Conservation (phyloP, 148 eudicot genomes). For the Chenopodium formosanum region DNA sequence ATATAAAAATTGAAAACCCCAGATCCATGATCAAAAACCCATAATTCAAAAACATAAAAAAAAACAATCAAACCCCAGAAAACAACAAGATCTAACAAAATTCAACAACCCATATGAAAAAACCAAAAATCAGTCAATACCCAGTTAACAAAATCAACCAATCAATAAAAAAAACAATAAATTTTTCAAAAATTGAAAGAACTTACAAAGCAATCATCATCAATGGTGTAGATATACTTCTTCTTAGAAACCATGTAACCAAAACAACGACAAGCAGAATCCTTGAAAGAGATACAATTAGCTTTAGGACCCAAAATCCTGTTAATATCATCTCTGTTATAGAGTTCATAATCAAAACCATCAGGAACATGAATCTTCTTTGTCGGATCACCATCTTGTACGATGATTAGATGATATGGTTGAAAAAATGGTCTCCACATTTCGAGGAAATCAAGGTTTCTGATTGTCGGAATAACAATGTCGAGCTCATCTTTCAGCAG, state of each 20-base stretch:
- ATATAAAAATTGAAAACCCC: neutral
- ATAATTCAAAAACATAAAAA: too few relatives aligned
- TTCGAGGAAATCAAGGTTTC: constrained; percentile 64
- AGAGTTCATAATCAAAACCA: constrained; percentile 63
- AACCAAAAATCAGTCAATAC: neutral
- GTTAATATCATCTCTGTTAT: constrained; percentile 55
- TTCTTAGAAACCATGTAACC: constrained; percentile 68
- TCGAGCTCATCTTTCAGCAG: constrained; percentile 55
- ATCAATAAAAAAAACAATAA: neutral
- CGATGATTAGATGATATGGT: constrained; percentile 56
- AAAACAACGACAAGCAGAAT: constrained; percentile 64
- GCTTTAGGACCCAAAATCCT: constrained; percentile 59
- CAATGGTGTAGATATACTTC: constrained; percentile 68
- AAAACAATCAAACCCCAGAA: neutral
- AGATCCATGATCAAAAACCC: constrained; percentile 6
- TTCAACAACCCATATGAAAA: neutral
- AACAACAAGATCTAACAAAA: constrained; percentile 10
- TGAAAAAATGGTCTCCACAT: constrained; percentile 64
- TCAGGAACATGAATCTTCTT: constrained; percentile 48
- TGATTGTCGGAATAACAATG: constrained; percentile 64
- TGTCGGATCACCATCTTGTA: constrained; percentile 67
- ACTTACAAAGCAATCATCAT: constrained; percentile 74
- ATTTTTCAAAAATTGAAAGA: neutral
- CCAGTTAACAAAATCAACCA: neutral
- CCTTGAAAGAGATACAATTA: constrained; percentile 63